Conservation (phyloP, 2,329 filamentous ascomycete genomes). For the Neonectria faginata region DNA sequence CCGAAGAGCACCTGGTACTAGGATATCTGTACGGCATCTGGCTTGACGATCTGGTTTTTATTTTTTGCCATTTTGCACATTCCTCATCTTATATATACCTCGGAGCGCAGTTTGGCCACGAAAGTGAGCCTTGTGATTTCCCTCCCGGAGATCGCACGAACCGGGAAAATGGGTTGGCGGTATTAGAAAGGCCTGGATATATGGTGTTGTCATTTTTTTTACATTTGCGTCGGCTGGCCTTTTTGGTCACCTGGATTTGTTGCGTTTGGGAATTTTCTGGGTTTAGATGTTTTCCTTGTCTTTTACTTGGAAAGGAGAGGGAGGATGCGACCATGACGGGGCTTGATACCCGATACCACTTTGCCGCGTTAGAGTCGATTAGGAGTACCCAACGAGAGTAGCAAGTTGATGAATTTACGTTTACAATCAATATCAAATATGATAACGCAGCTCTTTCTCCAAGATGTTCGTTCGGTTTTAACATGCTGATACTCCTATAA, state of each 20-base stretch:
- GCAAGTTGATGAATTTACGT: conserved; percentile 1
- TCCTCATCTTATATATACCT: conserved; percentile 21
- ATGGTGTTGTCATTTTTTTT: conserved; percentile 31
- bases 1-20: conserved; percentile 64
- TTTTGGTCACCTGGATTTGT: conserved; percentile 9
- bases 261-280: conserved; percentile 1
- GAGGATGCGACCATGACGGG: conserved; percentile 21
- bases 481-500: no score
- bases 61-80: conserved; percentile 15
- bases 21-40: conserved; percentile 10
- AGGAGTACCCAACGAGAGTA: conserved; percentile 1
- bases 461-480: no score
- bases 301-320: background rate
- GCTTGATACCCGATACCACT: conserved; percentile 38
- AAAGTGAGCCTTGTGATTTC: conserved; percentile 23
- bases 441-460: no score
- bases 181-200: conserved; percentile 35
- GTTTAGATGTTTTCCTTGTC: background rate
- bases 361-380: conserved; percentile 23
- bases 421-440: background rate
- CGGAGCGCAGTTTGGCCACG: conserved; percentile 17
- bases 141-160: conserved; percentile 19
- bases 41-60: background rate
- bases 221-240: conserved; percentile 14
- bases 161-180: conserved; percentile 25